These are phyloP conservation scores for Kandelia obovata DNA, from an alignment of 345 rosid species.

Conservation along the genomic window DNA sequence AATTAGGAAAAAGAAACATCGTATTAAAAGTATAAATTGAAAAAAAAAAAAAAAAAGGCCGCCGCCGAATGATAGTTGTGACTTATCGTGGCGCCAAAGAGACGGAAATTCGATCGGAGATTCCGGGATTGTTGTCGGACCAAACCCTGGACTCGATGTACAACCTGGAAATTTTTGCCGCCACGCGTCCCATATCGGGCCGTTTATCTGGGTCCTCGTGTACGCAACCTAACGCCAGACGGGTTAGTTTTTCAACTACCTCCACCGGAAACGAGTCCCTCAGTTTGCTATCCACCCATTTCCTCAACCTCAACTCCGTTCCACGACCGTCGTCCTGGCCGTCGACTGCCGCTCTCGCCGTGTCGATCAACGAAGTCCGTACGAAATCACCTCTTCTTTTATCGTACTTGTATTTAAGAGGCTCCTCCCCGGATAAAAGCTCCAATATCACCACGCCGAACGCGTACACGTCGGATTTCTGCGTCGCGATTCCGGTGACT, in stretches of 20 bases:
- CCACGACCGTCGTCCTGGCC: conserved; percentile 22
- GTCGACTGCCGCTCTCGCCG: conserved; percentile 42
- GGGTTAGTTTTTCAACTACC: conserved; percentile 49
- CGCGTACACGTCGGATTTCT: conserved; percentile 72
- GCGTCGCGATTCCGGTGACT: conserved; percentile 50
- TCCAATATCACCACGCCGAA: conserved; percentile 80
- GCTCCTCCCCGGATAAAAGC: conserved; percentile 74
- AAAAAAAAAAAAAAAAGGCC: background rate
- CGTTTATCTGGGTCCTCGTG: conserved; percentile 56
- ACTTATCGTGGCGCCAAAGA: conserved; percentile 60
- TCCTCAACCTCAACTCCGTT: conserved; percentile 45
- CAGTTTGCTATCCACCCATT: conserved; percentile 72
- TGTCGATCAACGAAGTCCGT: conserved; percentile 59
- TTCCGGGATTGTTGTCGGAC: conserved; percentile 35
- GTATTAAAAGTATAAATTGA: background rate
- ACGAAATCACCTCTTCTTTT: conserved; percentile 40
- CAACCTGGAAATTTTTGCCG: conserved; percentile 64
- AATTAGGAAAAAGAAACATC: background rate
- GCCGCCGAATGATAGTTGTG: background rate
- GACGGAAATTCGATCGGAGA: conserved; percentile 54
- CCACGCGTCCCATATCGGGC: conserved; percentile 85
- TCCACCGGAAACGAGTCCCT: conserved; percentile 74
- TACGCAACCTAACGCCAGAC: conserved; percentile 69
- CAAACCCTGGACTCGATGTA: conserved; percentile 62
- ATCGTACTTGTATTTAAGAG: conserved; percentile 52